Base-by-base conservation (phyloP, 495 filamentous ascomycete genomes). In the Hypomontagnella monticulosa region DNA sequence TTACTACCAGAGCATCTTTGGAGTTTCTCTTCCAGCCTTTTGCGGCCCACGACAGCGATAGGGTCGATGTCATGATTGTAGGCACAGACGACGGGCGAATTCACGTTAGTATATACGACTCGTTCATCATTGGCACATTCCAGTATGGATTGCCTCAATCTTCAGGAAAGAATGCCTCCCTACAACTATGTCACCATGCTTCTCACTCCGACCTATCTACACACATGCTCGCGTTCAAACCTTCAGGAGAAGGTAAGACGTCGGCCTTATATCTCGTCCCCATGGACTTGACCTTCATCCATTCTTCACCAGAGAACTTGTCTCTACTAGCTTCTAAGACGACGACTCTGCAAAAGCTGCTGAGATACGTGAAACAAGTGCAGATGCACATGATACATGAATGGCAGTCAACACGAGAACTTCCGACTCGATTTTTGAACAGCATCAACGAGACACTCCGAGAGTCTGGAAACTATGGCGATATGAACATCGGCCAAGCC, bases 81-180 rank as follows among this genome's bases (percentile, higher is more conserved):
- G 92, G 89, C 2, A 90, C 88, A n/a, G 81, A 85, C 57, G 87
- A 93, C 70, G 92, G 93, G 27, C 85, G 80, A n/a, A 82, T 96
- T 32, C 88, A 93, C 64, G 76, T 97, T 27, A 90, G 89, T 56
- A 92, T 97, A 51, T 97, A 96, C 74, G 91, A 97, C 70, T 94
- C 90, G 12, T 93, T 97, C 67, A 82, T 91, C 54, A 90, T 97
- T 56, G 93, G 95, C 1, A 86, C 81, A 15, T 85, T 92, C 50
- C 73, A 77, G 5, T 69, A 87, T 23, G 66, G 73, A 37, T 46
- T 71, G n/a, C 62, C 51, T 44, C 61, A 66, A 51, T 56, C 67
- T 34, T 66, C 61, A 32, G 36, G 50, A 9, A 61, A 58, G 50
- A 47, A 68, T 54, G 10, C 23, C 14, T 51, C 41, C 1, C 67